Percentiles rank a stretch among this genome's conserved stretches.
Conservation (phyloP, 805 yeast species). For the Cyberlindnera xylosilytica region DNA sequence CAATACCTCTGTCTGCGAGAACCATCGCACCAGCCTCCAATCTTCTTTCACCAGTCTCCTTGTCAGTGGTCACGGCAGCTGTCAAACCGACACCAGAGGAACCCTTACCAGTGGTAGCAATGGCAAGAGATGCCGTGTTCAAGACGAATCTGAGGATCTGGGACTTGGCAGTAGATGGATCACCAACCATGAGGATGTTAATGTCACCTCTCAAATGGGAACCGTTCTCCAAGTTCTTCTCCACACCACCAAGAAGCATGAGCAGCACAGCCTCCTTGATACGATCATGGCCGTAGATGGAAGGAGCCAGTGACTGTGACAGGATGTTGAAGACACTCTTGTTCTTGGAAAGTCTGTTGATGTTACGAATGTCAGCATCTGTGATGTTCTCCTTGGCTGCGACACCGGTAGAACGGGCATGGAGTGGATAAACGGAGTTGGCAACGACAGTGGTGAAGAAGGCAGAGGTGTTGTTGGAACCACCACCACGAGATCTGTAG, state of each 20-base stretch:
- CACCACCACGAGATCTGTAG: conserved; percentile 85
- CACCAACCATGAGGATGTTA: conserved; percentile 95
- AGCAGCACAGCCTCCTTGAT: conserved; percentile 88
- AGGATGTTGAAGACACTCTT: conserved; percentile 72
- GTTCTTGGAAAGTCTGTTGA: conserved; percentile 72
- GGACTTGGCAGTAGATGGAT: conserved; percentile 97
- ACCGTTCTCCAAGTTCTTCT: conserved; percentile 90
- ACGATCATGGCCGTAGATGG: conserved; percentile 89
- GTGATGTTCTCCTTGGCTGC: conserved; percentile 66
- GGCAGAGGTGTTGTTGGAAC: conserved; percentile 50
- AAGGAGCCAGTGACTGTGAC: conserved; percentile 89
- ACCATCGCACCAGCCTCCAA: conserved; percentile 99
- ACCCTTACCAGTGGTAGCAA: conserved; percentile 98
- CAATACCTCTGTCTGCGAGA: conserved; percentile 93
- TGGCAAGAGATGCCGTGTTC: conserved; percentile 92
- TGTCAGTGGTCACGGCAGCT: conserved; percentile 95
- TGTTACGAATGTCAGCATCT: conserved; percentile 81
- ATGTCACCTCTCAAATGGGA: conserved; percentile 98
- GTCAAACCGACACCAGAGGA: conserved; percentile 99
- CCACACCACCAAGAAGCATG: conserved; percentile 91
- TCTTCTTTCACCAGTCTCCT: conserved; percentile 94
- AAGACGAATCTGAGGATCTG: conserved; percentile 92
- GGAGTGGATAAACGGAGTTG: conserved; percentile 84
- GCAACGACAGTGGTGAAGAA: conserved; percentile 84
- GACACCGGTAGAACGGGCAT: conserved; percentile 84